Evolutionary conservation across 2,329 filamentous ascomycete genomes (phyloP).

Genomic region (Fusarium duplospermum): DNA sequence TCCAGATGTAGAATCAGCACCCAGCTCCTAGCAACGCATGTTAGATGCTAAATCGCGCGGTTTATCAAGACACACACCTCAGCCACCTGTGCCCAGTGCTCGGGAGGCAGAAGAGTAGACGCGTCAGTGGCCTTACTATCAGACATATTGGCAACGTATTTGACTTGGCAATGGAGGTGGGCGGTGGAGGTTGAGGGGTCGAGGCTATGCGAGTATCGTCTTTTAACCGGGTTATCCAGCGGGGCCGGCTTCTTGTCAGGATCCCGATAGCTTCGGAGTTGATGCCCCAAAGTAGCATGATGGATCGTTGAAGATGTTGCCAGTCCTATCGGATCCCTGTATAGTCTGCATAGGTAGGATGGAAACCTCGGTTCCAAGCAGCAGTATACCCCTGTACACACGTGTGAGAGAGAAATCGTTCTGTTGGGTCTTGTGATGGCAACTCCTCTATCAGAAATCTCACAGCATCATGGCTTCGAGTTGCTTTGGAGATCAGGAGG

Average conservation of each 20-base stretch:
- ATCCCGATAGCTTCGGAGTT: neutral
- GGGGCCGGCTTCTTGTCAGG: neutral
- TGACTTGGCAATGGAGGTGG: too few relatives aligned
- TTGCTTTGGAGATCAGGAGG: too few relatives aligned
- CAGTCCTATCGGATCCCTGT: neutral
- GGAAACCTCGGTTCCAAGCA: neutral
- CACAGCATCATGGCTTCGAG: neutral
- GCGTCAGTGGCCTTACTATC: neutral
- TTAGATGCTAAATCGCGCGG: neutral
- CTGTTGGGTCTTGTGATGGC: neutral
- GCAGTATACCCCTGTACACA: neutral
- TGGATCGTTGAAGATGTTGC: neutral
- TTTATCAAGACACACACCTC: constrained; percentile 5
- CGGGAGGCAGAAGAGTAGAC: constrained; percentile 19
- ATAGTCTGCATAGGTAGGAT: neutral
- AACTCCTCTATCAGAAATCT: neutral
- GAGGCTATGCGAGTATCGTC: neutral
- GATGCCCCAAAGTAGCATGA: neutral
- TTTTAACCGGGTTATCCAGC: neutral
- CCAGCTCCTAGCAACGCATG: constrained; percentile 6
- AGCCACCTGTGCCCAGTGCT: constrained; percentile 29
- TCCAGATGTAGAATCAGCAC: constrained; percentile 13
- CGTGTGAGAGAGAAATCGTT: neutral
- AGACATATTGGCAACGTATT: neutral
- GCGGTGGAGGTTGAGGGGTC: neutral